These are phyloP conservation scores for Alternaria brassicicola DNA, from an alignment of 2,329 filamentous ascomycete genomes.

Conservation along the genomic window DNA sequence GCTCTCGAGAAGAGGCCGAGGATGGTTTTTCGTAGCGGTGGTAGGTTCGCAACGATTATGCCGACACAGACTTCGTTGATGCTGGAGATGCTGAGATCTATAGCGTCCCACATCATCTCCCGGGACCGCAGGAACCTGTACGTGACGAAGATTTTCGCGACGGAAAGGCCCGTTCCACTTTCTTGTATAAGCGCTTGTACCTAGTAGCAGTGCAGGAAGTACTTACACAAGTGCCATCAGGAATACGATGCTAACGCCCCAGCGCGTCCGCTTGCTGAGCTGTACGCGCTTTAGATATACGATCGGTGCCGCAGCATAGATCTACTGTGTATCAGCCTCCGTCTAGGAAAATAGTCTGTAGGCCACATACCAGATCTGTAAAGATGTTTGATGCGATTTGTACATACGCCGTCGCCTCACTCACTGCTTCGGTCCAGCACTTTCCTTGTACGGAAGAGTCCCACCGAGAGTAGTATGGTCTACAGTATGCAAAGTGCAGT, in stretches of 20 bases:
- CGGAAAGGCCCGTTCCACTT: conserved; percentile 10
- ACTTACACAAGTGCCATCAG: conserved; percentile 17
- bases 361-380: conserved; percentile 14
- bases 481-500: conserved; percentile 6
- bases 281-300: conserved; percentile 12
- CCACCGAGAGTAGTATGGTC: conserved; percentile 10
- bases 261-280: conserved; percentile 16
- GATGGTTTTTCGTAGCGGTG: conserved; percentile 17
- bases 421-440: conserved; percentile 13
- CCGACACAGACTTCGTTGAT: conserved; percentile 22
- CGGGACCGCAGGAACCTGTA: conserved; percentile 4
- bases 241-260: conserved; percentile 17
- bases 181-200: not conserved
- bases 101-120: conserved; percentile 18
- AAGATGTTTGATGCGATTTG: conserved; percentile 17
- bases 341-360: not conserved
- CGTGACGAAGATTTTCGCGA: conserved; percentile 12
- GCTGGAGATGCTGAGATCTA: conserved; percentile 19
- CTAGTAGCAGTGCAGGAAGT: not conserved
- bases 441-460: conserved; percentile 6
- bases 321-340: not conserved
- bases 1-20: not conserved
- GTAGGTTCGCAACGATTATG: conserved; percentile 21
- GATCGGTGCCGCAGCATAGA: conserved; percentile 19
- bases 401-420: conserved; percentile 9